Evolutionary conservation across 2,329 filamentous ascomycete species (phyloP).

Genomic region (Cytospora leucostoma): DNA sequence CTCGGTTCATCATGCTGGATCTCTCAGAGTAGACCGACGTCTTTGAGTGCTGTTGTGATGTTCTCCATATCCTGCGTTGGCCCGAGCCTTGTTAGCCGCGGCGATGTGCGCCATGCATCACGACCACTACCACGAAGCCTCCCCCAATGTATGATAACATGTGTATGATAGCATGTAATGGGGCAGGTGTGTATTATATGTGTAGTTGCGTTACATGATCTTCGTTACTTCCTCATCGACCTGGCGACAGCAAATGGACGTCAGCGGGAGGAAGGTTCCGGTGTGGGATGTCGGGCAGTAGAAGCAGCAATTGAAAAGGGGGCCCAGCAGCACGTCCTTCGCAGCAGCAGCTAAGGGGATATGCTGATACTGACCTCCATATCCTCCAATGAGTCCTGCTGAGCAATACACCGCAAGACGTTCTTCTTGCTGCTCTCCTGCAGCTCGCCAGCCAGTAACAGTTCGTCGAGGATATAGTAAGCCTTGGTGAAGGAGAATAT

Average conservation of each 20-base stretch:
- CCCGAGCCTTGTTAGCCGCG: constrained; percentile 21
- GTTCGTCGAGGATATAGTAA: constrained; percentile 97
- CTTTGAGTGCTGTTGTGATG: constrained; percentile 38
- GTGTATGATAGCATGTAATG: constrained; percentile 13
- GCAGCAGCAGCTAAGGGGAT: constrained; percentile 1
- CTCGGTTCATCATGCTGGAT: neutral
- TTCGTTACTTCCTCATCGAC: constrained; percentile 88
- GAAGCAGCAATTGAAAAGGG: neutral
- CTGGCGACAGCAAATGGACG: constrained; percentile 57
- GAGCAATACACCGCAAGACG: constrained; percentile 89
- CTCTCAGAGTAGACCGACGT: constrained; percentile 22
- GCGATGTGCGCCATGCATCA: constrained; percentile 8
- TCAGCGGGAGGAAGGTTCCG: constrained; percentile 46
- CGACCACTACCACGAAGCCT: constrained; percentile 1
- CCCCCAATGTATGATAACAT: constrained; percentile 21
- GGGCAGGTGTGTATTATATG: constrained; percentile 5
- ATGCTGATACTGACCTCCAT: constrained; percentile 81
- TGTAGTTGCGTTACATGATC: constrained; percentile 67
- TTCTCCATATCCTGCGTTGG: constrained; percentile 48
- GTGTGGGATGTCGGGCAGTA: constrained; percentile 8
- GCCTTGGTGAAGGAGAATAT: constrained; percentile 99
- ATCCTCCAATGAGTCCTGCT: constrained; percentile 96
- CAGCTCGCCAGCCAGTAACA: constrained; percentile 91
- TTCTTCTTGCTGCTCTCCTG: constrained; percentile 99
- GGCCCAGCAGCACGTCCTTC: neutral